Percentiles rank a stretch among this genome's conserved stretches.
These are phyloP conservation scores for Boletus reticuloceps DNA, from an alignment of 768 basidiomycete species.

Conservation along the genomic window DNA sequence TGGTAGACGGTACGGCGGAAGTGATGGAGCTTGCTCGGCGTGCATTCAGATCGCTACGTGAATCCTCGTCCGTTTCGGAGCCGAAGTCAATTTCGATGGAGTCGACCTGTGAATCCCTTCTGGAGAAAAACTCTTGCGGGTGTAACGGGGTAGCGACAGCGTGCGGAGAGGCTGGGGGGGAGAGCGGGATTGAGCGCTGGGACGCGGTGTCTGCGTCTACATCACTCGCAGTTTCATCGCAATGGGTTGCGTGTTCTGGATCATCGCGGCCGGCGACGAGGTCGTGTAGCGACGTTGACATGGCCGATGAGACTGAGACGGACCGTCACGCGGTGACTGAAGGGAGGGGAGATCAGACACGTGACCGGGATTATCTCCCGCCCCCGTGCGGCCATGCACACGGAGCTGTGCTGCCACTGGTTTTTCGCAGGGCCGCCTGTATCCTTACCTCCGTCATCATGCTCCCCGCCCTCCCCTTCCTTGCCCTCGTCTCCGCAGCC, in stretches of 20 bases:
- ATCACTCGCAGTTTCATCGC: constrained; percentile 41
- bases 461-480: constrained; percentile 8
- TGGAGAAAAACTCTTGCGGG: constrained; percentile 31
- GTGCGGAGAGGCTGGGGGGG: constrained; percentile 54
- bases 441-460: constrained; percentile 7
- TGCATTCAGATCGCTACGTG: constrained; percentile 33
- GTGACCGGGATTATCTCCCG: constrained; percentile 9
- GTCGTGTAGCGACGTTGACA: constrained; percentile 8
- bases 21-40: constrained; percentile 49
- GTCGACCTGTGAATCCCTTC: constrained; percentile 44
- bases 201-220: constrained; percentile 76
- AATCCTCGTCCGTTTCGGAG: constrained; percentile 54
- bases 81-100: constrained; percentile 54
- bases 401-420: not conserved
- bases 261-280: constrained; percentile 3
- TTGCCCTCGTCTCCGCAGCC: constrained; percentile 11
- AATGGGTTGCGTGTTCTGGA: constrained; percentile 5
- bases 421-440: not conserved
- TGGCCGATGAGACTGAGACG: not conserved
- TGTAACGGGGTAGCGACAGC: constrained; percentile 23
- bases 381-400: no score
- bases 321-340: no score
- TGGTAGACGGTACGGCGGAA: constrained; percentile 46
- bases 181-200: constrained; percentile 73
- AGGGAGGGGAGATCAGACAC: constrained; percentile 7